Percentiles rank a stretch among this genome's conserved stretches.
phyloP scores from a whole-genome alignment of 169 alveolate species.

The Toxoplasma gondii region DNA sequence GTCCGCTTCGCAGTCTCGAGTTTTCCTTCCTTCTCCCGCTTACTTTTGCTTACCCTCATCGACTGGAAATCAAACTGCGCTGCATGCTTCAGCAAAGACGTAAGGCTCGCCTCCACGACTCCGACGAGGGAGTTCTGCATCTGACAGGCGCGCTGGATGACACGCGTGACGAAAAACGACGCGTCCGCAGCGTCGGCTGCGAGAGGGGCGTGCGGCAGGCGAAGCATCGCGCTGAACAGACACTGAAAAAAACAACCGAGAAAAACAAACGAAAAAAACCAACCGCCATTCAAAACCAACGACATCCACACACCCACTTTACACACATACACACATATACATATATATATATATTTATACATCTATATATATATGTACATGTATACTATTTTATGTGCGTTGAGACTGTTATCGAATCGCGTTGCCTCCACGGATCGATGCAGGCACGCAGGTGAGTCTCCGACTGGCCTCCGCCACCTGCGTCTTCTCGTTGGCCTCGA shows the following conservation, averaged over 20 bases:
- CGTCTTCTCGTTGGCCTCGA: too few relatives aligned
- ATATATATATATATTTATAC: too few relatives aligned
- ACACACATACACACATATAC: too few relatives aligned
- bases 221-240: conserved; percentile 56
- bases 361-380: too few relatives aligned
- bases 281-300: not conserved
- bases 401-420: too few relatives aligned
- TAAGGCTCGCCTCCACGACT: conserved; percentile 18
- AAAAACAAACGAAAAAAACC: not conserved
- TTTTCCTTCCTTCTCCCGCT: too few relatives aligned
- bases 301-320: not conserved
- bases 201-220: conserved; percentile 37
- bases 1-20: too few relatives aligned
- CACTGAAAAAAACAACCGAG: conserved; percentile 4
- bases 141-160: conserved; percentile 50
- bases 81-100: conserved; percentile 13
- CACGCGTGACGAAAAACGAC: not conserved
- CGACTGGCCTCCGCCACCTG: too few relatives aligned
- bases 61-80: conserved; percentile 35
- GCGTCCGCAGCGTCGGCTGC: not conserved
- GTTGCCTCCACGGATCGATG: too few relatives aligned
- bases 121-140: conserved; percentile 30
- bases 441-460: too few relatives aligned
- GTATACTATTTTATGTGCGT: too few relatives aligned
- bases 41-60: conserved; percentile 6